Base-by-base conservation (phyloP, 2,329 filamentous ascomycete genomes). In the Fusarium nodosum region DNA sequence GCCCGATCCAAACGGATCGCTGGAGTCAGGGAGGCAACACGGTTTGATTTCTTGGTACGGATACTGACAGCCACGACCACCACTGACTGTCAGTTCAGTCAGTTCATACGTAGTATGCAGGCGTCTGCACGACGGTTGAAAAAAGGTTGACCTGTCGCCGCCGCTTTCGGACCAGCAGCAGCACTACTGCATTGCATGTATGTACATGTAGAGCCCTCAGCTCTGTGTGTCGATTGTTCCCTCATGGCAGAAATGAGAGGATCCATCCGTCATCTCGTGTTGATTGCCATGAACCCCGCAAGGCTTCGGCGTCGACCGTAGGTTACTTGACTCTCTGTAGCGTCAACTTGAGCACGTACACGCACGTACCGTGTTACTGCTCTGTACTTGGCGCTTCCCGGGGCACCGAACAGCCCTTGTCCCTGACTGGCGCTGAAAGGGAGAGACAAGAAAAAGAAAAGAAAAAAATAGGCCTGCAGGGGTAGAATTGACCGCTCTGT, bases 241-340 rank as follows among this genome's bases (percentile, higher is more conserved):
- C 47, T 63, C 47, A 42, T 56, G 47, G 33, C 68, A 58, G 69
- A 75, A 72, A 72, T 75, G 71, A 70, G 65, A 74, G 72, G 73
- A 72, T 69, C 72, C 72, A 74, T 75, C 63, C 71, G 67, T 74
- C 69, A 75, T 75, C 72, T 75, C 73, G 71, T 75, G 73, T 75
- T 74, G 67, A 74, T 74, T 74, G 69, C 67, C 56, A 56, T 66
- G 60, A 68, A 69, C 72, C 69, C 72, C 73, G 71, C 73, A 71
- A 74, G 63, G 52, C 57, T 65, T 72, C 69, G 72, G 72, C 63
- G 69, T 65, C 61, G 67, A 61, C 72, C 71, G 72, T 72, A 41
- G 48, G 48, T 51, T 51, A 51, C 48, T 39, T 51, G 36, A 41
- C 33, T 28, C 20, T 22, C 48, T 51, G 34, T 51, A 51, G 50